Conservation (phyloP, 176 grass and related monocot genomes). For the Lolium perenne region DNA sequence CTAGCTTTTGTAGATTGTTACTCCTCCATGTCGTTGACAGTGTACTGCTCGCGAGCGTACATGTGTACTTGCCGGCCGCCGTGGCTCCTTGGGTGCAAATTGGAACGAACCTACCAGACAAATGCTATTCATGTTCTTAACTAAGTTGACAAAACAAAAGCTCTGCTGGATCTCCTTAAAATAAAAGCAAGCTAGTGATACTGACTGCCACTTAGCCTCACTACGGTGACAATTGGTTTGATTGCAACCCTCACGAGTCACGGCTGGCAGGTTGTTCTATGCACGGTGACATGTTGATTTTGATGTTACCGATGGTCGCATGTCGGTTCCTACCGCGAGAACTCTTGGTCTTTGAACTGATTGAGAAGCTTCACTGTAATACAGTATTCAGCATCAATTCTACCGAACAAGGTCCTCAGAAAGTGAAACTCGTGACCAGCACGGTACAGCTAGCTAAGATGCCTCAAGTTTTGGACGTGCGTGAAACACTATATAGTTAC, state of each 20-base stretch:
- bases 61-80: slow-evolving; percentile 1
- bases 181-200: too few species aligned
- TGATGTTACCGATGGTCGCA: background rate
- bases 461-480: too few species aligned
- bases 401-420: background rate
- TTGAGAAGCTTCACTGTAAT: slow-evolving; percentile 2
- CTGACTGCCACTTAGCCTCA: too few species aligned
- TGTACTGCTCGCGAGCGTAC: too few species aligned
- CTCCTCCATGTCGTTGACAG: too few species aligned
- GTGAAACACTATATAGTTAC: too few species aligned
- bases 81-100: background rate
- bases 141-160: background rate
- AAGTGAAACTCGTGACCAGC: background rate
- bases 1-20: too few species aligned
- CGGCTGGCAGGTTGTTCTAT: too few species aligned
- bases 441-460: too few species aligned
- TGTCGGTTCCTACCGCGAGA: background rate
- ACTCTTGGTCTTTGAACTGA: background rate
- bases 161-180: background rate
- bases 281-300: background rate
- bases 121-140: background rate
- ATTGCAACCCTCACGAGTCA: background rate
- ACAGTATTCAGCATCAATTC: background rate
- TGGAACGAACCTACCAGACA: slow-evolving; percentile 6
- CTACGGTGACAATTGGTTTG: background rate